Base-by-base conservation (phyloP, 2,329 filamentous ascomycete species). In the Lasiodiplodia sp. region DNA sequence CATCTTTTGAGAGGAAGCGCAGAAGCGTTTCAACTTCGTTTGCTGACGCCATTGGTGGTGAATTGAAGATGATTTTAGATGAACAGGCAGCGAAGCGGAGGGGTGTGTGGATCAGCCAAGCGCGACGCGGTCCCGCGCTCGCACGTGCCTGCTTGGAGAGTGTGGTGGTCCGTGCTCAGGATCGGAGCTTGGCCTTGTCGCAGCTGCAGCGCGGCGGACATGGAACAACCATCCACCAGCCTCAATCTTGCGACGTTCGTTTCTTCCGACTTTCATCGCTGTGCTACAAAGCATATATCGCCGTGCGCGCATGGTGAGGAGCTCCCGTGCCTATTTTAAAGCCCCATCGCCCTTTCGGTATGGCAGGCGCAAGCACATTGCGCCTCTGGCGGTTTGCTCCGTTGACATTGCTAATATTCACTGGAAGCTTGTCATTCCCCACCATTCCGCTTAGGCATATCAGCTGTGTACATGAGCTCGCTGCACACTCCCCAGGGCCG, bases 1-100 rank as follows among this genome's bases (percentile, higher is more conserved):
- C 83, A 72, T 89, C 87, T 76, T 87, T 83, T 1, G 85, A 85
- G 28, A 89, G 78, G 71, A 90, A 89, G 14, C 87, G 85, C 40
- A 89, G 78, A 16, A 89, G 75, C 16, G 77, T 72, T 73, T 85
- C 83, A 5, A 85, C 72, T 53, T 83, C 79, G 21, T 74, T 72
- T 38, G 76, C 69, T 4, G 74, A 75, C n/a, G 78, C 68, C 78
- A 80, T 80, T 80, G n/a, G 52, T 44, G 16, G 51, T 7, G 25
- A 12, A 16, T 10, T 23, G 21, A 8, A 21, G 55, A 47, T 40
- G n/a, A 34, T 40, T 44, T 12, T 7, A 28, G n/a, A 12, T 16
- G 28, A 55, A 11, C 6, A 34, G 25, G 55, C 21, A 31, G 34
- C 56, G n/a, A 28, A 23, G 23, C 34, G 11, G 37, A 34, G 34